Evolutionary conservation across 371 early-diverging fungal genomes (phyloP).

Genomic region (Rozella allomycis): DNA sequence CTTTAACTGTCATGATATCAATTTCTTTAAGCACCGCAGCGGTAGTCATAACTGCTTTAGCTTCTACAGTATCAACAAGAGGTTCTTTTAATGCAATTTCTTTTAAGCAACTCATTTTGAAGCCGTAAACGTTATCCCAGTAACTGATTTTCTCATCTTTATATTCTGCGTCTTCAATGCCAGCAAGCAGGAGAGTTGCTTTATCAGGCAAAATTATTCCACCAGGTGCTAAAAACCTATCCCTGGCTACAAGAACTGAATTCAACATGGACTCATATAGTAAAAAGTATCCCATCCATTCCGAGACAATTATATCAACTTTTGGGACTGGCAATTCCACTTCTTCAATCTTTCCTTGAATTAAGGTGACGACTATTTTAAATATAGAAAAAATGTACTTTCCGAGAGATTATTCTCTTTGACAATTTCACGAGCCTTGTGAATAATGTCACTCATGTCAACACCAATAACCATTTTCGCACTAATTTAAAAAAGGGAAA

Average conservation of each 20-base stretch:
- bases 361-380: conserved; percentile 25
- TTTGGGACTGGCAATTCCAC: conserved; percentile 56
- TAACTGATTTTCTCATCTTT: conserved; percentile 59
- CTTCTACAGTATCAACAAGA: conserved; percentile 69
- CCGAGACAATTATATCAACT: conserved; percentile 84
- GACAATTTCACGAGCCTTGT: conserved; percentile 70
- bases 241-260: conserved; percentile 82
- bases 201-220: conserved; percentile 57
- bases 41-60: conserved; percentile 47
- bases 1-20: conserved; percentile 52
- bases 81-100: conserved; percentile 68
- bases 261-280: conserved; percentile 94
- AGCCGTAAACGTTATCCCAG: conserved; percentile 75
- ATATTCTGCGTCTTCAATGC: conserved; percentile 80
- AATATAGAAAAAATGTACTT: conserved; percentile 15
- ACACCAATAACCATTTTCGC: conserved; percentile 69
- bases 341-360: conserved; percentile 91
- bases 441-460: conserved; percentile 91
- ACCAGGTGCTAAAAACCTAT: conserved; percentile 59
- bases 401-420: conserved; percentile 63
- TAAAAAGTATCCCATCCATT: conserved; percentile 98
- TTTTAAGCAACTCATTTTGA: conserved; percentile 73
- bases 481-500: conserved; percentile 92
- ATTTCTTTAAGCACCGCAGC: conserved; percentile 53
- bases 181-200: conserved; percentile 72